Evolutionary conservation across 352 stramenopile genomes (phyloP).

Genomic region (Phytophthora tentaculata): DNA sequence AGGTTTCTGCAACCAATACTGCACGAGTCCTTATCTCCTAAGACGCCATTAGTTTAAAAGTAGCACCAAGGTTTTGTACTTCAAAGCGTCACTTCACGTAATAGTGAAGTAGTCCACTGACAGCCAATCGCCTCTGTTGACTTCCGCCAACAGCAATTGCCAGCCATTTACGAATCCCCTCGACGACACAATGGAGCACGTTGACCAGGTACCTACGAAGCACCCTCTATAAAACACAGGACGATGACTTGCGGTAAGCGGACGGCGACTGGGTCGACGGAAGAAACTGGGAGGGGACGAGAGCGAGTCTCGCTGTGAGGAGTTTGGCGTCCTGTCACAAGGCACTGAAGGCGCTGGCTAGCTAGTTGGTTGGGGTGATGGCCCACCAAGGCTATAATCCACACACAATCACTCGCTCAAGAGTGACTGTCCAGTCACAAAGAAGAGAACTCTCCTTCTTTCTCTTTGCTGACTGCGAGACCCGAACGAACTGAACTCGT

Average conservation of each 20-base stretch:
- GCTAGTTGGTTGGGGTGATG: slow-evolving; percentile 53
- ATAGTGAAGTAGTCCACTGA: slow-evolving; percentile 4
- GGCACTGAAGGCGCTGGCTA: slow-evolving; percentile 45
- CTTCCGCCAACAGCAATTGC: background rate
- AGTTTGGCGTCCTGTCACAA: slow-evolving; percentile 15
- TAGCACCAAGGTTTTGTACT: background rate
- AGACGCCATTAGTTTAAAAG: background rate
- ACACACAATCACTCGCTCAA: slow-evolving; percentile 22
- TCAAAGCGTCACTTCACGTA: background rate
- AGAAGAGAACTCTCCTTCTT: background rate
- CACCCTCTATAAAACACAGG: slow-evolving; percentile 3
- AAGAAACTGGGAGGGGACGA: slow-evolving; percentile 10
- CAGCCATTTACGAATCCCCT: slow-evolving; percentile 44
- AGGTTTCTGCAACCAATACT: no score
- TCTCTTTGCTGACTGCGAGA: slow-evolving; percentile 28
- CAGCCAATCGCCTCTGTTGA: slow-evolving; percentile 23
- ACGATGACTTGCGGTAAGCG: slow-evolving; percentile 18
- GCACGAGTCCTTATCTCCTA: background rate
- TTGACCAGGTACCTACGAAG: slow-evolving; percentile 73
- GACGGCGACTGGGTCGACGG: slow-evolving; percentile 7
- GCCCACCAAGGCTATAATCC: slow-evolving; percentile 86
- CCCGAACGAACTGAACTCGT: slow-evolving; percentile 26
- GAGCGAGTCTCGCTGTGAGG: slow-evolving; percentile 23
- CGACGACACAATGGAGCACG: slow-evolving; percentile 80
- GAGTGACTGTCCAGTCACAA: slow-evolving; percentile 20